Evolutionary conservation across 208 protist genomes (phyloP).

Genomic region (Borovskyia barvae): DNA sequence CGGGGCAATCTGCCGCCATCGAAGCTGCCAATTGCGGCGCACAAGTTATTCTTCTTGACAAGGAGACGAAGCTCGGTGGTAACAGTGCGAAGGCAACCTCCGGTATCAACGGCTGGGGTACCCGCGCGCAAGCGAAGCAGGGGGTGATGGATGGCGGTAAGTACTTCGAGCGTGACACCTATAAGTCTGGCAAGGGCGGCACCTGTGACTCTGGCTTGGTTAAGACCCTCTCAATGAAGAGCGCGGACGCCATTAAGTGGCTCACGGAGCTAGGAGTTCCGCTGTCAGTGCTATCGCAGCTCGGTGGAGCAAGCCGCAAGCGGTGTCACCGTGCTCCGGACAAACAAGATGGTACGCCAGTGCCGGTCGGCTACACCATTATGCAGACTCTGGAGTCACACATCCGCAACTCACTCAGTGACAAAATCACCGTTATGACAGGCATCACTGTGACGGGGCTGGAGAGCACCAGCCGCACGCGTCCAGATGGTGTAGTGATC

Average conservation of each 20-base stretch:
- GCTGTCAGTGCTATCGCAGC: constrained; percentile 84
- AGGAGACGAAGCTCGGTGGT: constrained; percentile 86
- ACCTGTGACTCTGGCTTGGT: constrained; percentile 79
- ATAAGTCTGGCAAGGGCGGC: constrained; percentile 61
- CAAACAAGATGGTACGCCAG: constrained; percentile 67
- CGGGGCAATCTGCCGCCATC: constrained; percentile 81
- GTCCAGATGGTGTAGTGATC: constrained; percentile 36
- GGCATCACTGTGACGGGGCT: constrained; percentile 44
- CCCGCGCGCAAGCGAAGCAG: constrained; percentile 76
- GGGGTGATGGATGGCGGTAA: constrained; percentile 63
- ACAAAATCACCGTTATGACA: constrained; percentile 70
- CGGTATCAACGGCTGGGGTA: constrained; percentile 94
- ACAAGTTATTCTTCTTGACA: constrained; percentile 90
- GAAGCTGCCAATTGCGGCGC: constrained; percentile 81
- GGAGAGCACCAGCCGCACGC: constrained; percentile 25
- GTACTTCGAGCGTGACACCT: constrained; percentile 86
- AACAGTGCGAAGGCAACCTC: constrained; percentile 96
- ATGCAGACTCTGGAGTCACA: constrained; percentile 81
- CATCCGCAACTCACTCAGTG: constrained; percentile 50
- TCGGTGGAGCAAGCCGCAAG: constrained; percentile 86
- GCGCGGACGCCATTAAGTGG: constrained; percentile 76
- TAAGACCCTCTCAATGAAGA: constrained; percentile 74
- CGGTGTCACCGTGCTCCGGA: constrained; percentile 87
- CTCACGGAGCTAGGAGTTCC: constrained; percentile 78
- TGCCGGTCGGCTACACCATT: constrained; percentile 90